phyloP scores from a whole-genome alignment of 2,329 filamentous ascomycete species.

The Trichoderma arundinaceum region DNA sequence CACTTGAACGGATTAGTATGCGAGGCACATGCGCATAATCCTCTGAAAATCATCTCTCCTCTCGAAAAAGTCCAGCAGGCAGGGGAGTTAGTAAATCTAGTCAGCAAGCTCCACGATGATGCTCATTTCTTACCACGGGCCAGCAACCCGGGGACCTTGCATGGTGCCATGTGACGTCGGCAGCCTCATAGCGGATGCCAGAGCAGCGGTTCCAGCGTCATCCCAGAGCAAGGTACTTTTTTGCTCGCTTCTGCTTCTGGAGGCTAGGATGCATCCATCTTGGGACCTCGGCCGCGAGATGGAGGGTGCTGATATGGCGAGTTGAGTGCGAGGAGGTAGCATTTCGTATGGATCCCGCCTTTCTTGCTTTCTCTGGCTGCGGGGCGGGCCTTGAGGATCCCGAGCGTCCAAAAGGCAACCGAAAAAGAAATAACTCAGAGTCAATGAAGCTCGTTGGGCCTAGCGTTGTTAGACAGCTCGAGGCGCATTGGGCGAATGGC shows the following conservation, averaged over 20 bases:
- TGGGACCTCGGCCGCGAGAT: background rate
- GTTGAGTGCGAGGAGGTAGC: background rate
- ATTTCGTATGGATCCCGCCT: background rate
- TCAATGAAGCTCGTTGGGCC: background rate
- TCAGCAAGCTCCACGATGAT: constrained; percentile 12
- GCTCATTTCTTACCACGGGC: constrained; percentile 3
- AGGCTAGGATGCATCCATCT: background rate
- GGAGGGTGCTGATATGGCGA: background rate
- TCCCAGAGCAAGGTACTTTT: background rate
- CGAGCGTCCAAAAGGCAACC: background rate
- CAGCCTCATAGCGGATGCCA: constrained; percentile 18
- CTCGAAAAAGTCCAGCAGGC: background rate
- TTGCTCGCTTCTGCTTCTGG: background rate
- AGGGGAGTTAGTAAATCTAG: background rate
- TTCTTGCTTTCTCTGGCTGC: background rate
- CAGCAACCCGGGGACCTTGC: constrained; percentile 20
- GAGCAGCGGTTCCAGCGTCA: constrained; percentile 9
- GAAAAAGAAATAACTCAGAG: constrained; percentile 10
- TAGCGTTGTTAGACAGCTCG: background rate
- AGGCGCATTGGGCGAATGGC: background rate
- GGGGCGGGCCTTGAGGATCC: background rate
- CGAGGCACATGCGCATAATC: background rate
- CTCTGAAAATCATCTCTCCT: background rate
- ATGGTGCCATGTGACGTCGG: constrained; percentile 26
- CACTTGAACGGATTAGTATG: constrained; percentile 3